Base-by-base conservation (phyloP, 2,329 filamentous ascomycete genomes). In the Fusarium dlaminii region DNA sequence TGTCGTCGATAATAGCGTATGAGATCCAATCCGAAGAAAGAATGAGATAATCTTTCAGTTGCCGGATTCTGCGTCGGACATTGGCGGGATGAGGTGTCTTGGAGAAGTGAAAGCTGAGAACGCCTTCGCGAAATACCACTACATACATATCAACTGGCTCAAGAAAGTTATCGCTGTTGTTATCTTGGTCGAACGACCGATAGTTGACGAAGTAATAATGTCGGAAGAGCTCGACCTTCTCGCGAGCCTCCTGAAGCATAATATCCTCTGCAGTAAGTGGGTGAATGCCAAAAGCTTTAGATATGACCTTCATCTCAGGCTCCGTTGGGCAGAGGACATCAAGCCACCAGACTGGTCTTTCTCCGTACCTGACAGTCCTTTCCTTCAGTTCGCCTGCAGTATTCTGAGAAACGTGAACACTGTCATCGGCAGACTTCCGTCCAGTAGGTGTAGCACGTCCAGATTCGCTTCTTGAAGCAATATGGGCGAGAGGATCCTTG, bases 131-230 rank as follows among this genome's bases (percentile, higher is more conserved):
- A 86, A 99, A 99, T 15, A 99, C 96, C 14, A 98, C 93, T 40
- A 98, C 93, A 79, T 98, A 99, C 89, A 99, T 94, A 83, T 98
- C 98, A 79, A 99, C 93, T 2, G 96, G 96, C 77, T 98, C 94
- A 51, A 99, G 88, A 81, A 97, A 98, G 79, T 97, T 92, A 65
- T 96, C 94, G 80, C 92, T 97, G 76, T 92, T 92, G 69, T 91
- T 90, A 80, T 99, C 96, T 81, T 98, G 96, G 81, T 99, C 96
- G 80, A 99, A 99, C 1, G 95, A 97, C 22, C 96, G 93, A 82
- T 99, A 99, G 82, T 98, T 98, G 84, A 99, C 94, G 79, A 99
- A 98, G 83, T 99, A 99, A 84, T 99, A 99, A 81, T 97, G 93
- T 39, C 94, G 92, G 86, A 99, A 99, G 2, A 99, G 88, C 82